Evolutionary conservation across 306 rosid species (phyloP).

Genomic region (Castanea mollissima): DNA sequence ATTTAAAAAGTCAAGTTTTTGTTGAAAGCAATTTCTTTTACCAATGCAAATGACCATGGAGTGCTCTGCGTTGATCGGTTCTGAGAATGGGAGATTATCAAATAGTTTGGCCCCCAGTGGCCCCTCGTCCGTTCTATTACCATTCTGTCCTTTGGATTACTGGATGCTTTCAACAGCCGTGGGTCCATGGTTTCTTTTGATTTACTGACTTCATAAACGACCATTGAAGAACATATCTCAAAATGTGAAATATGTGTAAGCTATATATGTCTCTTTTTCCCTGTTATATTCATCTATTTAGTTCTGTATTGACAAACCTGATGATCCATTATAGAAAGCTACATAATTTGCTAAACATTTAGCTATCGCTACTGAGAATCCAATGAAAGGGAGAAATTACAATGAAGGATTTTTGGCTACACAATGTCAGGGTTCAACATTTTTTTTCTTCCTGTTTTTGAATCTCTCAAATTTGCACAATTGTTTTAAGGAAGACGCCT

Average conservation of each 20-base stretch:
- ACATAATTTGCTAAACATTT: too few relatives aligned
- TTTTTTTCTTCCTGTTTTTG: not conserved
- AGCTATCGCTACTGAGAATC: not conserved
- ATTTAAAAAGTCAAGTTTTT: too few relatives aligned
- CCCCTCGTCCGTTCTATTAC: too few relatives aligned
- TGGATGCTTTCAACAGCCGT: too few relatives aligned
- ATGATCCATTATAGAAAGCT: not conserved
- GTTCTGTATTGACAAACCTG: not conserved
- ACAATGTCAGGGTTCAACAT: conserved; percentile 12
- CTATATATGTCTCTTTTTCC: not conserved
- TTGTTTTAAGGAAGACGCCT: not conserved
- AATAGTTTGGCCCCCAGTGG: not conserved
- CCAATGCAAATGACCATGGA: not conserved
- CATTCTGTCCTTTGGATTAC: too few relatives aligned
- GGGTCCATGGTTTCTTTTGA: too few relatives aligned
- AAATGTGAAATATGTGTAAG: not conserved
- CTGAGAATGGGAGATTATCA: not conserved
- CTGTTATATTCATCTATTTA: not conserved
- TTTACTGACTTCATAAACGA: not conserved
- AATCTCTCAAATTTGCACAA: conserved; percentile 17
- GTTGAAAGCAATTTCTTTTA: too few relatives aligned
- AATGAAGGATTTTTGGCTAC: conserved; percentile 7
- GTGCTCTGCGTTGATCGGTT: not conserved
- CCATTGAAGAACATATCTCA: not conserved
- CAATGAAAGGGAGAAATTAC: conserved; percentile 5